These are phyloP conservation scores for Mucor irregularis DNA, from an alignment of 371 early-diverging fungal genomes.

Conservation along the genomic window DNA sequence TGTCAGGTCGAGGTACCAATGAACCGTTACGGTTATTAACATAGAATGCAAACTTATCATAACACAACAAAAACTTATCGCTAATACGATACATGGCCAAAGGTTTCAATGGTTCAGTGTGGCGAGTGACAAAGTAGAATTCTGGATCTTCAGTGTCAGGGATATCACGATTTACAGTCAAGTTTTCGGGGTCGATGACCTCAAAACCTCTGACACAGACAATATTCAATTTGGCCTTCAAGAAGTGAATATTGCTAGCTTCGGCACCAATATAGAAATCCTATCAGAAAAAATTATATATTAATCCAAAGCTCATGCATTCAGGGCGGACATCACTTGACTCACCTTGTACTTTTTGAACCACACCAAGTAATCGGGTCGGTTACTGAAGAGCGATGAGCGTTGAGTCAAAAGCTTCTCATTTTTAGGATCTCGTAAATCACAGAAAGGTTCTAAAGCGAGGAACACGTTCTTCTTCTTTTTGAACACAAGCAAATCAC, in stretches of 20 bases:
- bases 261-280: constrained; percentile 87
- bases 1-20: constrained; percentile 34
- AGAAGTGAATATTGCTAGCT: constrained; percentile 71
- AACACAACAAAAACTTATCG: constrained; percentile 81
- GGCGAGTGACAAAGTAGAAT: constrained; percentile 80
- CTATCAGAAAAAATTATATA: constrained; percentile 21
- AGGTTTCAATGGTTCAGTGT: constrained; percentile 72
- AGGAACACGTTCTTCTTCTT: constrained; percentile 49
- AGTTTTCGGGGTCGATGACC: constrained; percentile 77
- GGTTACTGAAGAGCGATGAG: constrained; percentile 30
- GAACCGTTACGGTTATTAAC: constrained; percentile 74
- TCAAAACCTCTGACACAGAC: constrained; percentile 86
- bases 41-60: constrained; percentile 91
- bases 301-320: neutral
- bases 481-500: constrained; percentile 63
- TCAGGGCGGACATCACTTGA: too few relatives aligned
- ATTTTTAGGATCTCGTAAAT: constrained; percentile 45
- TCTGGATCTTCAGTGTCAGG: constrained; percentile 79
- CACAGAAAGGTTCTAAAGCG: constrained; percentile 41
- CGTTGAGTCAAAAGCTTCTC: constrained; percentile 25
- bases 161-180: constrained; percentile 60
- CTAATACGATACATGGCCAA: constrained; percentile 83
- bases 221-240: constrained; percentile 76
- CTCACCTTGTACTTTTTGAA: constrained; percentile 37
- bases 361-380: constrained; percentile 27